Percentiles rank a stretch among this genome's conserved stretches.
Conservation (phyloP, 1,139 yeast species). For the Arxiozyma heterogenica region DNA sequence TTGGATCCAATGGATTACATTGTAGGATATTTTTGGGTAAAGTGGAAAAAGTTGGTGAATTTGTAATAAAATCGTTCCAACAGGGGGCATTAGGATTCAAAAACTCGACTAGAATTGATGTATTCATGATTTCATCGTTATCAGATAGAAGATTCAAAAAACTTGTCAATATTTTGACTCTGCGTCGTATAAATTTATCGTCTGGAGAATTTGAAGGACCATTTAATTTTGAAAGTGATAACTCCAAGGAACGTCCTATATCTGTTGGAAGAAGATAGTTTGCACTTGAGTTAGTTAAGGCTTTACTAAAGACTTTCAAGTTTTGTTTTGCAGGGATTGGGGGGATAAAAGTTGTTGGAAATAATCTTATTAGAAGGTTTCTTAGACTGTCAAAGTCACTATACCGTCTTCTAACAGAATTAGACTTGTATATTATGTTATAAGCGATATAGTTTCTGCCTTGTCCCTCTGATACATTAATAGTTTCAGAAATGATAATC, state of each 20-base stretch:
- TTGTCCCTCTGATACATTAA: slow-evolving; percentile 68
- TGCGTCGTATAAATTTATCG: slow-evolving; percentile 29
- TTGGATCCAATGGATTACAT: slow-evolving; percentile 45
- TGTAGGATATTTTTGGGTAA: slow-evolving; percentile 46
- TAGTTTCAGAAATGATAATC: slow-evolving; percentile 59
- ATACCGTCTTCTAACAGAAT: slow-evolving; percentile 70
- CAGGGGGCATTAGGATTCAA: slow-evolving; percentile 69
- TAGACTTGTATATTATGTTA: slow-evolving; percentile 54
- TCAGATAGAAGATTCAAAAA: slow-evolving; percentile 24
- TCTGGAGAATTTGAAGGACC: slow-evolving; percentile 26
- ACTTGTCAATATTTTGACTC: slow-evolving; percentile 27
- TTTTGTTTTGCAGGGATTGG: slow-evolving; percentile 90
- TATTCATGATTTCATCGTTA: slow-evolving; percentile 34
- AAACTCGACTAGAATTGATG: slow-evolving; percentile 64
- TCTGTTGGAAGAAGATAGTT: slow-evolving; percentile 26
- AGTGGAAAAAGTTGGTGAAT: slow-evolving; percentile 48
- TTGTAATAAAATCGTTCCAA: slow-evolving; percentile 50
- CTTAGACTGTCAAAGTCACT: slow-evolving; percentile 86
- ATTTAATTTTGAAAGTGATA: slow-evolving; percentile 25
- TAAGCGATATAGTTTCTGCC: slow-evolving; percentile 70
- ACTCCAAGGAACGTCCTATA: slow-evolving; percentile 23
- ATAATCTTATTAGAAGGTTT: slow-evolving; percentile 55
- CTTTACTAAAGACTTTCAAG: slow-evolving; percentile 26
- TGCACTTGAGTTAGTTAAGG: slow-evolving; percentile 25
- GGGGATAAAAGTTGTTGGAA: slow-evolving; percentile 79